Conservation (phyloP, 2,329 filamentous ascomycete species). For the Myriosclerotinia scirpicola region DNA sequence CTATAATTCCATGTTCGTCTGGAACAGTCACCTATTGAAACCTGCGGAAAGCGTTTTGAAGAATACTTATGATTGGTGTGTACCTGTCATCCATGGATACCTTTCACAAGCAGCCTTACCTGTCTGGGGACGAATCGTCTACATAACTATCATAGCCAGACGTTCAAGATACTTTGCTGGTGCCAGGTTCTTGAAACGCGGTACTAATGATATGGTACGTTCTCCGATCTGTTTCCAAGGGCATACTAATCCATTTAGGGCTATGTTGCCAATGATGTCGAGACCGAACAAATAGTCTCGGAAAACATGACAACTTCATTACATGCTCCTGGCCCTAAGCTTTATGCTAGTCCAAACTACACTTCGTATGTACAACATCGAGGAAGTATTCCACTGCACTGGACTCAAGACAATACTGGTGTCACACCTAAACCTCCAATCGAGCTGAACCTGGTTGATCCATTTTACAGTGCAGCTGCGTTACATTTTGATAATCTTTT, state of each 20-base stretch:
- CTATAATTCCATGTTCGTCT: slow-evolving; percentile 95
- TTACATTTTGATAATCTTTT: slow-evolving; percentile 96
- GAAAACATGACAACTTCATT: slow-evolving; percentile 95
- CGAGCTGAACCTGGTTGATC: slow-evolving; percentile 90
- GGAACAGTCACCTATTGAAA: slow-evolving; percentile 87
- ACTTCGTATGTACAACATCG: slow-evolving; percentile 97
- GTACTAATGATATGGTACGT: slow-evolving; percentile 76
- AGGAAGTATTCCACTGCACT: slow-evolving; percentile 94
- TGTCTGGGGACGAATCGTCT: slow-evolving; percentile 84
- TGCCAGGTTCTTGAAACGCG: slow-evolving; percentile 89
- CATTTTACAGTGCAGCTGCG: slow-evolving; percentile 90
- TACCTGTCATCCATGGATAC: slow-evolving; percentile 93
- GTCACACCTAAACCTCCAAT: slow-evolving; percentile 97
- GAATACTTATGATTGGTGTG: slow-evolving; percentile 91
- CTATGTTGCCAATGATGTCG: slow-evolving; percentile 97
- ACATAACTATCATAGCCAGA: slow-evolving; percentile 90
- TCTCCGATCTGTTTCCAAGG: not conserved
- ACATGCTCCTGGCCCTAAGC: slow-evolving; percentile 79
- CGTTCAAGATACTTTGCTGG: slow-evolving; percentile 92
- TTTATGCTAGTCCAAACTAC: slow-evolving; percentile 87
- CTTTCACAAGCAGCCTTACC: slow-evolving; percentile 85
- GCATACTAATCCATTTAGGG: slow-evolving; percentile 49
- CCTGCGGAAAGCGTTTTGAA: slow-evolving; percentile 70
- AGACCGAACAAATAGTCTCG: slow-evolving; percentile 97
- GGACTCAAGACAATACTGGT: slow-evolving; percentile 94